phyloP scores from a whole-genome alignment of 306 rosid species.

The Cucurbita moschata region DNA sequence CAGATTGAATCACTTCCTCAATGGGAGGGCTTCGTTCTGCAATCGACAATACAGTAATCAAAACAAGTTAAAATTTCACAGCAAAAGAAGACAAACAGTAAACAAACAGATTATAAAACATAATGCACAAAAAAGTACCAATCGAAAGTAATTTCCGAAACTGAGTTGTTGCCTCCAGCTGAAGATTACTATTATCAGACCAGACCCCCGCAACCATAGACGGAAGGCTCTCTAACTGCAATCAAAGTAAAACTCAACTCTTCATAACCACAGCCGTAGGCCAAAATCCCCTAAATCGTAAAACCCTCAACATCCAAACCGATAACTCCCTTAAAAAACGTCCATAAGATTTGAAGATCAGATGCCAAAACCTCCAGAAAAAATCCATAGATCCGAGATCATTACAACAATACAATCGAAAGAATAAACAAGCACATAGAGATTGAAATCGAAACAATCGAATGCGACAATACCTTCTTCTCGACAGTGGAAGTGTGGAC shows the following conservation, averaged over 20 bases:
- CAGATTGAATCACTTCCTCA: conserved; percentile 68
- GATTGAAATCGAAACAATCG: background rate
- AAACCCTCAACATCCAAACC: conserved; percentile 8
- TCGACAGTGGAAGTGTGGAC: conserved; percentile 38
- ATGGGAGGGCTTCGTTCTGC: conserved; percentile 61
- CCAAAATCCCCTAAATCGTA: background rate
- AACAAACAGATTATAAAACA: background rate
- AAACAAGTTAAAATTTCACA: background rate
- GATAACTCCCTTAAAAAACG: background rate
- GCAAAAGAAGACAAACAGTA: background rate
- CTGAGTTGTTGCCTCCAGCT: conserved; percentile 55
- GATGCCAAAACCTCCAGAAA: background rate
- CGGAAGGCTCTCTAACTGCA: conserved; percentile 61
- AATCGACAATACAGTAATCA: background rate
- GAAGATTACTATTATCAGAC: conserved; percentile 44
- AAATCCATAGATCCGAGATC: background rate
- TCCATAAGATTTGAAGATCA: background rate
- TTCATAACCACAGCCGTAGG: background rate
- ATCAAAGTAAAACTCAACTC: background rate
- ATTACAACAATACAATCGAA: background rate
- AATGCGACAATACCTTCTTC: conserved; percentile 34
- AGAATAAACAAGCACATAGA: background rate
- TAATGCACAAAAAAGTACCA: conserved; percentile 17
- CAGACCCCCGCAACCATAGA: conserved; percentile 57
- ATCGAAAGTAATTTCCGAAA: conserved; percentile 60